A percentile compares a stretch with the other conserved stretches of the same genome.
Conservation (phyloP, 2,329 filamentous ascomycete species). For the Cytospora mali region DNA sequence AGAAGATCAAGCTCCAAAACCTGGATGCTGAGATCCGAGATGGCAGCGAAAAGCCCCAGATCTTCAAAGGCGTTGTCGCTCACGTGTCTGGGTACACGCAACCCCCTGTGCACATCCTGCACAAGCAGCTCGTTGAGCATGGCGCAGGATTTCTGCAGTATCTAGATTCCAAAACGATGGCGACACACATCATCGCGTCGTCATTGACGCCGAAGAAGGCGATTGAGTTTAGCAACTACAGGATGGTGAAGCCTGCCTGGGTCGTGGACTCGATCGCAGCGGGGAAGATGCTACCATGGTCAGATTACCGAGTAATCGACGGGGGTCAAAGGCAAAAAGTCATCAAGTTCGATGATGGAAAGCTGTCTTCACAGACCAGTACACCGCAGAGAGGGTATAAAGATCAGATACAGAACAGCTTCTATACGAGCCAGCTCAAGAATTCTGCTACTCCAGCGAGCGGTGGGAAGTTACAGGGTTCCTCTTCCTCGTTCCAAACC, state of each 20-base stretch:
- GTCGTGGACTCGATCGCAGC: slow-evolving; percentile 85
- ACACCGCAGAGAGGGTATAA: slow-evolving; percentile 67
- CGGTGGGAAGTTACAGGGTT: slow-evolving; percentile 31
- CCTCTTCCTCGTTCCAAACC: slow-evolving; percentile 22
- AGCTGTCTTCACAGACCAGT: slow-evolving; percentile 67
- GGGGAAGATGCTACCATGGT: slow-evolving; percentile 83
- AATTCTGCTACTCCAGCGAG: slow-evolving; percentile 35
- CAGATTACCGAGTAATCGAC: slow-evolving; percentile 79
- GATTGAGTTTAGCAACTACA: slow-evolving; percentile 83
- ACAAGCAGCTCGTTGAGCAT: slow-evolving; percentile 84
- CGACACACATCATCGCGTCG: slow-evolving; percentile 94
- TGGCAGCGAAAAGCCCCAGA: slow-evolving; percentile 71
- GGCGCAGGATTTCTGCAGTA: slow-evolving; percentile 97
- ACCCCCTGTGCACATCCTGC: slow-evolving; percentile 77
- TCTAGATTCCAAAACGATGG: slow-evolving; percentile 89
- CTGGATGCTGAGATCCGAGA: slow-evolving; percentile 81
- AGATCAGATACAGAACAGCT: slow-evolving; percentile 80
- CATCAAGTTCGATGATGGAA: slow-evolving; percentile 63
- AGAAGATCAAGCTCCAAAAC: slow-evolving; percentile 97
- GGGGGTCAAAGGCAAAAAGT: slow-evolving; percentile 83
- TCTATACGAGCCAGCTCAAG: slow-evolving; percentile 75
- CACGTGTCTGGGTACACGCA: slow-evolving; percentile 97
- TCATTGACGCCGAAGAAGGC: slow-evolving; percentile 89
- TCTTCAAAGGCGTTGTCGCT: slow-evolving; percentile 89
- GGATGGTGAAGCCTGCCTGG: slow-evolving; percentile 94